Base-by-base conservation (phyloP, 495 filamentous ascomycete species). In the Chaetomium cochliodes region DNA sequence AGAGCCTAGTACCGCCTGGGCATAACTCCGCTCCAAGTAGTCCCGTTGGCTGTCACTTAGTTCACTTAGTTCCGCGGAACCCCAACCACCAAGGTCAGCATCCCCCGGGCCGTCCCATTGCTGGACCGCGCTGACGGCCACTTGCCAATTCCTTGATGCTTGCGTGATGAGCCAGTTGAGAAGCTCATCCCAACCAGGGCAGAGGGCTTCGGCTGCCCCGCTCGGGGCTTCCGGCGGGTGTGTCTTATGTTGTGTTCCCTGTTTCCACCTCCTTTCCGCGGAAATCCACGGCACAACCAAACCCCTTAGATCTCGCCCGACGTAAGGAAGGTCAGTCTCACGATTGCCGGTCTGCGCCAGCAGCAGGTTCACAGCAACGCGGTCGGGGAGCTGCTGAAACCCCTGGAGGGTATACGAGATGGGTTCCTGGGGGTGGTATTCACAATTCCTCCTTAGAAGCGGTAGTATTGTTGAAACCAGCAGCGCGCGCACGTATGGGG, bases 211-310 rank as follows among this genome's bases (percentile, higher is more conserved):
- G 46, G 71, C 42, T 50, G 18, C 65, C 7, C 72, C 67, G 11
- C 62, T 49, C 12, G 28, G 4, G 0, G 39, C 60, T 6, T 66
- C 58, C 26, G 62, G 1, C 25, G 44, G 8, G 41, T 52, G 26
- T 55, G 28, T n/a, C 13, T 60, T 51, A 30, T 70, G 67, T 28
- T 70, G 67, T 28, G 70, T 63, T 58, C 62, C 58, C 30, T 70
- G 54, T 65, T 67, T 87, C 72, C 87, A 86, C 56, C 85, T 82
- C 57, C 72, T 85, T 62, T 86, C 83, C 42, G 88, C 90, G 70
- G 89, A 89, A 58, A 93, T 82, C 92, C 92, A 96, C 16, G 92
- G 90, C 0, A 88, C 90, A 65, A 94, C 81, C 11, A 96, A 69
- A 4, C 89, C 88, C 55, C 86, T 85, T 62, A 96, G 64, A 69